Percentiles rank a stretch among this genome's conserved stretches.
Conservation (phyloP, 192 early-diverging fungal genomes). For the Coemansia biformis region DNA sequence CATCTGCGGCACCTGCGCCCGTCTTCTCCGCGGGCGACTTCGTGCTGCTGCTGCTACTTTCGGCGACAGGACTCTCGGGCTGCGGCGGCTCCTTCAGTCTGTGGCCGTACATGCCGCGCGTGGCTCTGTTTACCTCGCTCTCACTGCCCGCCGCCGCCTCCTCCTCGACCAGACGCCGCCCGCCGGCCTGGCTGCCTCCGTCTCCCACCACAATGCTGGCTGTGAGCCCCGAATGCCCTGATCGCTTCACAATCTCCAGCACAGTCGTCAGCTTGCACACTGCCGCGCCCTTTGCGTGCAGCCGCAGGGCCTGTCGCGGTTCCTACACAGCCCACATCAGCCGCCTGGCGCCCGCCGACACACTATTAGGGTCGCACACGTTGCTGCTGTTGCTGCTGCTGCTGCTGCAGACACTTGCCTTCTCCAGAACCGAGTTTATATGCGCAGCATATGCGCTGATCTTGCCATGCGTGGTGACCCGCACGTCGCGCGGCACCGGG, state of each 20-base stretch:
- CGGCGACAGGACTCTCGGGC: too few relatives aligned
- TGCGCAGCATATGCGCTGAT: constrained; percentile 22
- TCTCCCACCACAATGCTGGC: constrained; percentile 15
- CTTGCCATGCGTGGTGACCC: constrained; percentile 44
- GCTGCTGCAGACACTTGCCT: constrained; percentile 13
- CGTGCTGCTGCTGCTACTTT: not conserved
- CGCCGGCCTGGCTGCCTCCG: not conserved
- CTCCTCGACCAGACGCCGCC: not conserved
- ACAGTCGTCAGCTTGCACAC: constrained; percentile 37
- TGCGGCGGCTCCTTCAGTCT: not conserved
- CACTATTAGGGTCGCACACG: too few relatives aligned
- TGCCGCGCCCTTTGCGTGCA: constrained; percentile 38
- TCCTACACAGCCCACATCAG: constrained; percentile 12
- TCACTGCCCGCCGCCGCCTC: not conserved
- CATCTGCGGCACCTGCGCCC: not conserved
- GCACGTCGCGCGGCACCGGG: constrained; percentile 4
- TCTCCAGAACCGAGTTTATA: constrained; percentile 7
- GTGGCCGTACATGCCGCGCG: not conserved
- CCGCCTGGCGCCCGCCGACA: too few relatives aligned
- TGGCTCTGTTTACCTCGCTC: not conserved
- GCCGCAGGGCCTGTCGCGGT: constrained; percentile 1
- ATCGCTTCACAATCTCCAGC: constrained; percentile 36
- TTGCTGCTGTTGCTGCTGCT: too few relatives aligned
- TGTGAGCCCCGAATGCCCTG: constrained; percentile 1
- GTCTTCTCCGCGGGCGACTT: not conserved